phyloP scores from a whole-genome alignment of 805 yeast species.

The Yamadazyma sp. region DNA sequence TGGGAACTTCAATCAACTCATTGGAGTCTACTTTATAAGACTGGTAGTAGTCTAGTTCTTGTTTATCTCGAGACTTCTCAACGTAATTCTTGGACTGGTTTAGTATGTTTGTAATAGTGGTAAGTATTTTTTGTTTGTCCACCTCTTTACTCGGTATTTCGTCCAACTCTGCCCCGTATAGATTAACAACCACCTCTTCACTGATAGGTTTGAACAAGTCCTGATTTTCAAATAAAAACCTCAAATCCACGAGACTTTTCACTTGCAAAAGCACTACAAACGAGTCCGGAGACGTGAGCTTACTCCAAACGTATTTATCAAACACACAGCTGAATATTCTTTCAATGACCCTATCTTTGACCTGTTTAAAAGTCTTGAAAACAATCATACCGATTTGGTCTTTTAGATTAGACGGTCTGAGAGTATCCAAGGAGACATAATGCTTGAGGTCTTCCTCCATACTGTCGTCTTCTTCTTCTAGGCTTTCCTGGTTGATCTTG shows the following conservation, averaged over 20 bases:
- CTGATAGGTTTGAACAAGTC: constrained; percentile 2
- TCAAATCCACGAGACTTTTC: constrained; percentile 1
- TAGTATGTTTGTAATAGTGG: constrained; percentile 1
- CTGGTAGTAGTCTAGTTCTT: constrained; percentile 27
- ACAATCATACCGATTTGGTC: constrained; percentile 36
- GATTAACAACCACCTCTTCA: constrained; percentile 5
- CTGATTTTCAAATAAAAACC: constrained; percentile 3
- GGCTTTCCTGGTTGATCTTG: constrained; percentile 12
- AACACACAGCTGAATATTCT: constrained; percentile 26
- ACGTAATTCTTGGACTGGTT: background rate
- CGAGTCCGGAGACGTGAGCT: background rate
- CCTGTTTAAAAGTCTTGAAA: constrained; percentile 33
- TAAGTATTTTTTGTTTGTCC: constrained; percentile 1
- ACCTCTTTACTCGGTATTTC: constrained; percentile 3
- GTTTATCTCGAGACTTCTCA: background rate
- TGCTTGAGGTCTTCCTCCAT: constrained; percentile 9
- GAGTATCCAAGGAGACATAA: constrained; percentile 26
- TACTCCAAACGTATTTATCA: constrained; percentile 34
- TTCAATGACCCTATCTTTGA: constrained; percentile 31
- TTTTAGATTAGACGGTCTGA: constrained; percentile 32
- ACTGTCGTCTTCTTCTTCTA: constrained; percentile 18
- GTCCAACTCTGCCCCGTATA: background rate
- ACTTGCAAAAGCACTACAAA: constrained; percentile 5
- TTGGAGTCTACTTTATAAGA: constrained; percentile 54
- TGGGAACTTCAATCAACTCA: constrained; percentile 59